Conservation (phyloP, 306 rosid species). For the Rosa lucieae region DNA sequence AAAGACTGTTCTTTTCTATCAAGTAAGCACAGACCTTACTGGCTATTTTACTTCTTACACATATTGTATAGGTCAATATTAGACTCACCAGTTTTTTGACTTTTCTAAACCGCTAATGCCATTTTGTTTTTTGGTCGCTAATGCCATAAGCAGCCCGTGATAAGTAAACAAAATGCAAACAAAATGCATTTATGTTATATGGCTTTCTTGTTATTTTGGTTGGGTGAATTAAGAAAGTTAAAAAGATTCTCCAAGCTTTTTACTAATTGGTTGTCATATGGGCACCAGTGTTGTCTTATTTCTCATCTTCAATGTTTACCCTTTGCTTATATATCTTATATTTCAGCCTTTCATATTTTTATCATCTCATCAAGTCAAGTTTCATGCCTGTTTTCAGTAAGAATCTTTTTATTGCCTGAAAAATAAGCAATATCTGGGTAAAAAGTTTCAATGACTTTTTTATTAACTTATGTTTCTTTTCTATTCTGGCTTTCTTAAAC, state of each 20-base stretch:
- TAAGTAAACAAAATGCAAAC: not conserved
- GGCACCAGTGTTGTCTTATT: not conserved
- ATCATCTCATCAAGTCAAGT: not conserved
- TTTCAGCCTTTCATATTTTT: not conserved
- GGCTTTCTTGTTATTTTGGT: not conserved
- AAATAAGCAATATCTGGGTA: not conserved
- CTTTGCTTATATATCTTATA: not conserved
- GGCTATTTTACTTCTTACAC: not conserved
- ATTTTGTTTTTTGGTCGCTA: not conserved
- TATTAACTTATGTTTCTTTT: not conserved
- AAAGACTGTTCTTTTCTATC: conserved; percentile 80
- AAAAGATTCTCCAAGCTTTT: not conserved
- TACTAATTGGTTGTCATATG: not conserved
- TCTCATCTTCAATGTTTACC: not conserved
- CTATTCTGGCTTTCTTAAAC: not conserved
- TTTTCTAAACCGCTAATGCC: not conserved
- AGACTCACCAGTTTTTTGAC: not conserved
- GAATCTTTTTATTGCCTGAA: not conserved
- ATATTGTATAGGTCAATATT: not conserved
- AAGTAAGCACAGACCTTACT: conserved; percentile 37
- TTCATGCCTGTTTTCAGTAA: not conserved
- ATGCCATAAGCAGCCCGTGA: not conserved
- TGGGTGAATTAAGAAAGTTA: not conserved
- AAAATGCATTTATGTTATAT: not conserved
- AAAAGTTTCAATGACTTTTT: not conserved